A percentile compares a stretch with the other conserved stretches of the same genome.
Evolutionary conservation across 208 protist genomes (phyloP).

Genomic region (Trypanosoma lewisi): DNA sequence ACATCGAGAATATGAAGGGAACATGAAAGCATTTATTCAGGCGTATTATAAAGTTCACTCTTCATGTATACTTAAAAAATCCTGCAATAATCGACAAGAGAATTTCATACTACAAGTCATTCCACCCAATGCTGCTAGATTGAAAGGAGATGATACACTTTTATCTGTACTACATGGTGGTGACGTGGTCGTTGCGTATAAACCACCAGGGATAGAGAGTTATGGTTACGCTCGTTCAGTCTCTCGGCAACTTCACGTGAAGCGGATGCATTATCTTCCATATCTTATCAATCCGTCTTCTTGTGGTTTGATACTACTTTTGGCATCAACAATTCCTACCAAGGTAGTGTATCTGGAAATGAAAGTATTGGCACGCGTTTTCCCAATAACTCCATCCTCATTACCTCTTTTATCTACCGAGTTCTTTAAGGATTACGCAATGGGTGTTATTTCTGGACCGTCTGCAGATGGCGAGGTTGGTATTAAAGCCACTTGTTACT

Average conservation of each 20-base stretch:
- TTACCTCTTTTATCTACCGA: slow-evolving; percentile 47
- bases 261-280: slow-evolving; percentile 20
- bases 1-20: background rate
- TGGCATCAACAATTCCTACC: slow-evolving; percentile 20
- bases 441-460: slow-evolving; percentile 22
- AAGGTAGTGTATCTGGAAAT: slow-evolving; percentile 32
- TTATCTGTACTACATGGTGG: slow-evolving; percentile 9
- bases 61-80: slow-evolving; percentile 13
- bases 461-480: slow-evolving; percentile 15
- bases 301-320: slow-evolving; percentile 25
- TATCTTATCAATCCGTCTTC: slow-evolving; percentile 29
- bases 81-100: background rate
- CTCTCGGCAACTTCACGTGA: background rate
- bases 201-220: slow-evolving; percentile 24
- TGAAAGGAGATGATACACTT: slow-evolving; percentile 18
- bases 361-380: slow-evolving; percentile 25
- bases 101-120: slow-evolving; percentile 21
- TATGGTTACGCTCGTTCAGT: slow-evolving; percentile 29
- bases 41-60: slow-evolving; percentile 24
- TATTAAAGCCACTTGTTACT: slow-evolving; percentile 16
- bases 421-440: slow-evolving; percentile 42
- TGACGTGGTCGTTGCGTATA: slow-evolving; percentile 29
- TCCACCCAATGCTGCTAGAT: slow-evolving; percentile 3
- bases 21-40: slow-evolving; percentile 23
- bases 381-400: slow-evolving; percentile 1